Evolutionary conservation across 2,329 filamentous ascomycete species (phyloP), one percentile per base, ranked within the genome.

Genomic region (Phialemoniopsis sp.): DNA sequence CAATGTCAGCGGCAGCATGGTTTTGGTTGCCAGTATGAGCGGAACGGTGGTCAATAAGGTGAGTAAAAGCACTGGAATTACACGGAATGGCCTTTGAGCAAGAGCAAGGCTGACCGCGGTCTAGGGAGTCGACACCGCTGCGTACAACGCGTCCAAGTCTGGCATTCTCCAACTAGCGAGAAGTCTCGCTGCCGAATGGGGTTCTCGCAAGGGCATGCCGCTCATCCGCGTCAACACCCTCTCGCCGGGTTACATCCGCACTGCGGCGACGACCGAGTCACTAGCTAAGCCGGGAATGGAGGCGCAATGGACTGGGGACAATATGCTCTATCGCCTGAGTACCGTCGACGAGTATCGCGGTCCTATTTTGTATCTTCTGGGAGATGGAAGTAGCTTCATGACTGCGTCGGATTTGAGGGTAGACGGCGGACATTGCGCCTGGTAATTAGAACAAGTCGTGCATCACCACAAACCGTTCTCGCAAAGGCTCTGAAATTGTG

Each of bases 111-210:
- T n/a, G n/a, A n/a, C n/a, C n/a, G n/a, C n/a, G n/a, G n/a, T n/a
- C n/a, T n/a, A n/a, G n/a, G n/a, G n/a, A n/a, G n/a, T n/a, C n/a
- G n/a, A n/a, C n/a, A n/a, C n/a, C n/a, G n/a, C n/a, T n/a, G n/a
- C n/a, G n/a, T n/a, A n/a, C n/a, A n/a, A n/a, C n/a, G n/a, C n/a
- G n/a, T n/a, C n/a, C n/a, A n/a, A n/a, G n/a, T n/a, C n/a, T n/a
- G n/a, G n/a, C n/a, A n/a, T n/a, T n/a, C n/a, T n/a, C n/a, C n/a
- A n/a, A n/a, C n/a, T n/a, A n/a, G n/a, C n/a, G n/a, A n/a, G n/a
- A n/a, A n/a, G n/a, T n/a, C n/a, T n/a, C 19, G 70, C 74, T 0
- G 72, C 72, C 46, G 74, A 78, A 53, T 77, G 65, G 72, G 70
- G 61, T 36, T 62, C 60, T 19, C 59, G 62, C 31, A 49, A 44